Percentiles rank a stretch among this genome's conserved stretches.
Evolutionary conservation across 805 yeast genomes (phyloP).

Genomic region (Candida schatavii): DNA sequence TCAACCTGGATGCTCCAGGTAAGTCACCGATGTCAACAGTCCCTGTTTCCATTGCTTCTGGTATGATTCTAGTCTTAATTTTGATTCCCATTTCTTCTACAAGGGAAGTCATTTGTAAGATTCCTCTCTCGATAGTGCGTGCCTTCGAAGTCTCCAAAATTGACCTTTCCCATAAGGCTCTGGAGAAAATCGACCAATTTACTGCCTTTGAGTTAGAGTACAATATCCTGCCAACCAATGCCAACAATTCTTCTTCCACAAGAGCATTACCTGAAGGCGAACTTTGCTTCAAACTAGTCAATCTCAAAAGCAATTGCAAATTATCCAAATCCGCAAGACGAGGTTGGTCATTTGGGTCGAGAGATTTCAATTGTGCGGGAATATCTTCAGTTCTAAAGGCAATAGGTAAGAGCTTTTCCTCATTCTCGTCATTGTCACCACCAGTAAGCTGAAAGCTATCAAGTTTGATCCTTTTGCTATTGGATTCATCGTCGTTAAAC

Average conservation of each 20-base stretch:
- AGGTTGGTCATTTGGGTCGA: constrained; percentile 87
- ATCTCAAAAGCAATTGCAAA: constrained; percentile 68
- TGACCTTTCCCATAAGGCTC: constrained; percentile 90
- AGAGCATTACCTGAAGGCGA: constrained; percentile 70
- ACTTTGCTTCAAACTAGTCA: constrained; percentile 60
- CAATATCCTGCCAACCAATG: constrained; percentile 70
- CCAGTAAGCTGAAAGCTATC: constrained; percentile 22
- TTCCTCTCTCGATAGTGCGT: constrained; percentile 90
- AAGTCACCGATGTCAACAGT: constrained; percentile 13
- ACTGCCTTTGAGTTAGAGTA: constrained; percentile 45
- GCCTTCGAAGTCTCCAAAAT: constrained; percentile 75
- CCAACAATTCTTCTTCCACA: constrained; percentile 78
- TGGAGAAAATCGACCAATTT: constrained; percentile 76
- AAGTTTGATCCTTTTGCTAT: constrained; percentile 36
- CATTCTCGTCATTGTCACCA: constrained; percentile 13
- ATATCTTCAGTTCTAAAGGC: constrained; percentile 61
- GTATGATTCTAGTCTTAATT: constrained; percentile 51
- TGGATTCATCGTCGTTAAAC: constrained; percentile 31
- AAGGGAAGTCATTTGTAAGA: constrained; percentile 85
- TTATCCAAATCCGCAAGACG: constrained; percentile 64
- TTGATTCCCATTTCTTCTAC: constrained; percentile 83
- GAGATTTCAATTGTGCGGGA: constrained; percentile 46
- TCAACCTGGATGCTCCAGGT: constrained; percentile 52
- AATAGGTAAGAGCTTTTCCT: constrained; percentile 55
- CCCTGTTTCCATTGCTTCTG: constrained; percentile 35